Conservation (phyloP, 805 yeast species). For the Yarrowia osloensis region DNA sequence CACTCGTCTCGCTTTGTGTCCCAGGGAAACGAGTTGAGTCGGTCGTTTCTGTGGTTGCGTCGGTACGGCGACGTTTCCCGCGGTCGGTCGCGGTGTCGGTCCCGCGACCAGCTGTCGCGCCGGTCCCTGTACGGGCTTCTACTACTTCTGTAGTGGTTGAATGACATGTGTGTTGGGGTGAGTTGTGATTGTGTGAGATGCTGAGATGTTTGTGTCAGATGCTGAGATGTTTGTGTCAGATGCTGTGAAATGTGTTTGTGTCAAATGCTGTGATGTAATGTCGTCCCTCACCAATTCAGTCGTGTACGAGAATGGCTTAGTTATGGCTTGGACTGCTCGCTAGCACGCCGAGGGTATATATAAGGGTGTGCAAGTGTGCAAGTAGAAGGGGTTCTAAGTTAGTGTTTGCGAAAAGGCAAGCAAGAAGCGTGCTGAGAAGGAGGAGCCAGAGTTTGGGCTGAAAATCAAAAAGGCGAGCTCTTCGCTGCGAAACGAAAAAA, state of each 20-base stretch:
- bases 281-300: neutral
- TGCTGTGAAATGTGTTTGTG: neutral
- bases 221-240: neutral
- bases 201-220: neutral
- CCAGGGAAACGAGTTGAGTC: neutral
- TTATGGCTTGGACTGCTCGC: neutral
- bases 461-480: too few species aligned
- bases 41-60: neutral
- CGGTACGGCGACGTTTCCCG: neutral
- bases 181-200: neutral
- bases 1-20: neutral
- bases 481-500: too few species aligned
- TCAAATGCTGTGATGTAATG: neutral
- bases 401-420: constrained; percentile 1
- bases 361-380: too few species aligned
- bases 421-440: neutral
- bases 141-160: constrained; percentile 18
- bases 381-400: neutral
- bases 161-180: neutral
- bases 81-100: neutral
- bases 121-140: neutral
- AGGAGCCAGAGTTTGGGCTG: neutral
- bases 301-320: neutral
- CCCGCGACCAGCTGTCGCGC: neutral
- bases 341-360: neutral